These are phyloP conservation scores for Tinospora cordifolia DNA, from an alignment of 164 flowering plant genomes.

Conservation along the genomic window DNA sequence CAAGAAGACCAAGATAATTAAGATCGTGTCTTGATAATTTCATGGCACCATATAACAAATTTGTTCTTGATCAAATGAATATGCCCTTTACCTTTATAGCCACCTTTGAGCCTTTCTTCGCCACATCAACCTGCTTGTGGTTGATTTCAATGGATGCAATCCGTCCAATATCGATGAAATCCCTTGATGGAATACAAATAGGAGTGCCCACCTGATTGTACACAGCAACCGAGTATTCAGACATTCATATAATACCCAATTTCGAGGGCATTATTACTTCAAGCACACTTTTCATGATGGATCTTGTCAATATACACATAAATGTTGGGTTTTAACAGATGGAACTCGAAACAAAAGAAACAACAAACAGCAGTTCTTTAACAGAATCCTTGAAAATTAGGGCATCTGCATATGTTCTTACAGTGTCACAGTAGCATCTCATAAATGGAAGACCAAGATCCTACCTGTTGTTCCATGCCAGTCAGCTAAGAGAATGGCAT, in stretches of 20 bases:
- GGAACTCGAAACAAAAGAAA: neutral
- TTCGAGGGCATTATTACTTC: neutral
- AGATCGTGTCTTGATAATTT: neutral
- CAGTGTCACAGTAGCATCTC: too few species aligned
- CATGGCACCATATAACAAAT: neutral
- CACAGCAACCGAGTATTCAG: neutral
- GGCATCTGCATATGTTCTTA: too few species aligned
- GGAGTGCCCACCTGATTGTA: conserved; percentile 78
- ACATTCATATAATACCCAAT: neutral
- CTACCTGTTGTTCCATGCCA: too few species aligned
- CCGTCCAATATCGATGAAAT: conserved; percentile 73
- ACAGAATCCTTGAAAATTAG: neutral
- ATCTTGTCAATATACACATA: neutral
- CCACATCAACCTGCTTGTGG: conserved; percentile 74
- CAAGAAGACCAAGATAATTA: neutral
- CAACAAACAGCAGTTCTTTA: neutral
- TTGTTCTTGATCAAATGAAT: neutral
- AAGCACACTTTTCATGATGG: too few species aligned
- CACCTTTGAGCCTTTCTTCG: conserved; percentile 86
- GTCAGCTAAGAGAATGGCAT: too few species aligned
- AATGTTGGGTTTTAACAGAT: neutral
- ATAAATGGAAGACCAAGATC: too few species aligned
- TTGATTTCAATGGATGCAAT: conserved; percentile 87
- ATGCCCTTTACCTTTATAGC: conserved; percentile 77
- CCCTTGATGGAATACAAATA: conserved; percentile 70